Evolutionary conservation across 192 early-diverging fungal species (phyloP).

Genomic region (Coemansia biformis): DNA sequence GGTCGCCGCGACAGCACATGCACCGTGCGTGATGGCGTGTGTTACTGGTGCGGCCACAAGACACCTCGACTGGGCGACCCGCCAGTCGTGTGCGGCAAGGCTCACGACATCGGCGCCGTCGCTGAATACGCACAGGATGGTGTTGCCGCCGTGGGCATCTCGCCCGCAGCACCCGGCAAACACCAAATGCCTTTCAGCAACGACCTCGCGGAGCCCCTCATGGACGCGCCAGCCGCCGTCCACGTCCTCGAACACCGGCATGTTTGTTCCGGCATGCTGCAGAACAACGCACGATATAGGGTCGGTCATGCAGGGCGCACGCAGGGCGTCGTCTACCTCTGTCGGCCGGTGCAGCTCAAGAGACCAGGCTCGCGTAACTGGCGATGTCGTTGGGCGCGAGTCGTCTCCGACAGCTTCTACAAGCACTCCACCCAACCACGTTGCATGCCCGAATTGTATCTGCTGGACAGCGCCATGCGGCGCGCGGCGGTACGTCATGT

Average conservation of each 20-base stretch:
- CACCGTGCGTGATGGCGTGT: conserved; percentile 26
- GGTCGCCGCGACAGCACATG: neutral
- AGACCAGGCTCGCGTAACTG: conserved; percentile 15
- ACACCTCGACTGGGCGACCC: no score
- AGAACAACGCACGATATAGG: conserved; percentile 7
- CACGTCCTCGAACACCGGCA: conserved; percentile 2
- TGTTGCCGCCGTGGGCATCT: neutral
- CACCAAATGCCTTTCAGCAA: conserved; percentile 5
- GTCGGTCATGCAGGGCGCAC: no score
- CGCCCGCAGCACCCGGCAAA: conserved; percentile 6
- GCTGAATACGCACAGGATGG: conserved; percentile 16
- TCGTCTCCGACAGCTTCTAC: neutral
- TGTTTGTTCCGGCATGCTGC: conserved; percentile 3
- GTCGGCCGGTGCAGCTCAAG: neutral
- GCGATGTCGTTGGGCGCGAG: neutral
- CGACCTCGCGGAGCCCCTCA: conserved; percentile 1
- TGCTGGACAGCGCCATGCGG: conserved; percentile 7
- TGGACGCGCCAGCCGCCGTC: conserved; percentile 17
- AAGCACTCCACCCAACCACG: neutral
- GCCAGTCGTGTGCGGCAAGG: neutral
- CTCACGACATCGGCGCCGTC: conserved; percentile 6
- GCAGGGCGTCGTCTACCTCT: no score
- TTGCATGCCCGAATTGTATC: conserved; percentile 22
- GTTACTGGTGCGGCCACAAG: neutral
- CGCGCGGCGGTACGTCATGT: conserved; percentile 17